Evolutionary conservation across 805 yeast species (phyloP).

Genomic region (Ogataea glucozyma): DNA sequence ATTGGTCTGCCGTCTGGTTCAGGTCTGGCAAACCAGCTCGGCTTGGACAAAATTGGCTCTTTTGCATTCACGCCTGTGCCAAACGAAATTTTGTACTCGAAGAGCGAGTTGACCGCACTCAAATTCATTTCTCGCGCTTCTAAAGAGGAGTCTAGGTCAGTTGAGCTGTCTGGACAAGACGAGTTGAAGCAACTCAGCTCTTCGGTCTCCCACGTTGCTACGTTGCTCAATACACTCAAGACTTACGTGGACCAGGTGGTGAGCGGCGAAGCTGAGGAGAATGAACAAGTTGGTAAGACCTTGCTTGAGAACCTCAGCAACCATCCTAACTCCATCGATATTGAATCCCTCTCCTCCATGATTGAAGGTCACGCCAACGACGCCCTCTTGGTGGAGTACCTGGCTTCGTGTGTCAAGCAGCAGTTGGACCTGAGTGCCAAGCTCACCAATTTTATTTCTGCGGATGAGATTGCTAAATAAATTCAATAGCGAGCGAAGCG

Average conservation of each 20-base stretch:
- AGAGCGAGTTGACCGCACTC: slow-evolving; percentile 60
- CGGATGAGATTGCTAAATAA: slow-evolving; percentile 35
- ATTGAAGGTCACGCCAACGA: slow-evolving; percentile 78
- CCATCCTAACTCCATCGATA: slow-evolving; percentile 51
- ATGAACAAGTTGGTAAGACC: slow-evolving; percentile 64
- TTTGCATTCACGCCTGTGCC: slow-evolving; percentile 79
- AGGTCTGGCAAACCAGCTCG: slow-evolving; percentile 37
- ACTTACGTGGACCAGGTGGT: slow-evolving; percentile 47
- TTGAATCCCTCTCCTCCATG: slow-evolving; percentile 55
- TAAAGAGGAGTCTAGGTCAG: slow-evolving; percentile 33
- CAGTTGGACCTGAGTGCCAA: slow-evolving; percentile 80
- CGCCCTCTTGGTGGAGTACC: slow-evolving; percentile 75
- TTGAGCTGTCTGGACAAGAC: slow-evolving; percentile 37
- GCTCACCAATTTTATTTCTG: slow-evolving; percentile 54
- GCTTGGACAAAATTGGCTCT: slow-evolving; percentile 43
- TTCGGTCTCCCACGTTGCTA: slow-evolving; percentile 47
- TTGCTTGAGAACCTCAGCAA: slow-evolving; percentile 58
- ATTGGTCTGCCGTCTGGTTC: slow-evolving; percentile 55
- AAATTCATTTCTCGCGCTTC: slow-evolving; percentile 45
- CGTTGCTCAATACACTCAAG: slow-evolving; percentile 50
- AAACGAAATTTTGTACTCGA: slow-evolving; percentile 56
- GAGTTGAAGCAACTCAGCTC: slow-evolving; percentile 47
- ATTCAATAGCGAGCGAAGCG: too few relatives aligned
- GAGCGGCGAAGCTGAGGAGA: slow-evolving; percentile 45
- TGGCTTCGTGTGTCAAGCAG: slow-evolving; percentile 80